Base-by-base conservation (phyloP, 2,329 filamentous ascomycete species). In the Exophiala alcalophila region DNA sequence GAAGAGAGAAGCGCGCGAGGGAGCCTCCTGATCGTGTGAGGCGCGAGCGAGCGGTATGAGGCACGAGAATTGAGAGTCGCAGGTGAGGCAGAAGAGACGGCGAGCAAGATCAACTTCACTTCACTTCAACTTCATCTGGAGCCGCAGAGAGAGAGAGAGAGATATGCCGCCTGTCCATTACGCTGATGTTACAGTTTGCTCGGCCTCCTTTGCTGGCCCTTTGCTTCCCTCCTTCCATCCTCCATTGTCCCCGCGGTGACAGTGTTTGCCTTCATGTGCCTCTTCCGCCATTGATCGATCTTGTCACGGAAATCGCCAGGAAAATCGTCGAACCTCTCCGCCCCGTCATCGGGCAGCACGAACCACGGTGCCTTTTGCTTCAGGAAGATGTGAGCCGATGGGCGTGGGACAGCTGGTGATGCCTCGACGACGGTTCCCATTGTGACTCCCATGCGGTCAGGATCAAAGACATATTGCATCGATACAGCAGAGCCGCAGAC, bases 401-500 rank as follows among this genome's bases (percentile, higher is more conserved):
- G 44, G 9, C 34, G 42, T 2, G 55, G 55, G 20, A 64, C 39
- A 56, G 10, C 60, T 59, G 33, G 57, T 34, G 29, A 50, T 15
- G 60, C 60, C 48, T 66, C 58, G 49, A 72, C 64, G 27, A 76
- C 59, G 1, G 67, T 66, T 3, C 67, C 64, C 40, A 66, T 60
- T 1, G 65, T 63, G 15, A 74, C 48, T 2, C 43, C 55, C 7
- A 66, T 63, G 0, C 23, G 33, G 7, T 63, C 59, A 6, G 58
- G 53, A 8, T 61, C 53, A 11, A 55, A 60, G 14, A 61, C 47
- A 40, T 69, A 69, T 19, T 45, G 50, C 65, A 75, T 73, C 5
- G 59, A 66, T 24, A 76, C 59, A 11, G 65, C 70, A 20, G 66
- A 66, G 12, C 72, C 72, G 46, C 72, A 74, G 9, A 56, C 58